A percentile compares a stretch with the other conserved stretches of the same genome.
Evolutionary conservation across 257 asterid genomes (phyloP).

Genomic region (Solanum medicagineum): DNA sequence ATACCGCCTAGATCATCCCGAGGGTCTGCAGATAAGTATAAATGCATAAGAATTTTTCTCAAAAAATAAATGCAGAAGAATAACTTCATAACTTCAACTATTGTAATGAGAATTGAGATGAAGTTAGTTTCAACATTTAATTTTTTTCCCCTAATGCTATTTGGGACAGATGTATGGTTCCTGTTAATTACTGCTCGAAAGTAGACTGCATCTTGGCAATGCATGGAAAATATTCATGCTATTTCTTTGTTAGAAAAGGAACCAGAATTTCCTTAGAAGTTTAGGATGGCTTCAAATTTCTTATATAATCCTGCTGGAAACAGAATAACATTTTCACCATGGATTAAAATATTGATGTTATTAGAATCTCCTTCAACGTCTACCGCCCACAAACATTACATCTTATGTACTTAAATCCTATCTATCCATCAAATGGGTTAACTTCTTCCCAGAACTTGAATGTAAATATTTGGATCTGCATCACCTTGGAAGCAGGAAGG

Average conservation of each 20-base stretch:
- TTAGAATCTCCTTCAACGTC: background rate
- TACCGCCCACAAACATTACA: background rate
- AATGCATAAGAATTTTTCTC: conserved; percentile 10
- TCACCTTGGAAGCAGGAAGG: background rate
- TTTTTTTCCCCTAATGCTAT: background rate
- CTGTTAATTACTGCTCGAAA: background rate
- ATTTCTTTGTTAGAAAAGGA: background rate
- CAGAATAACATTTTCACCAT: background rate
- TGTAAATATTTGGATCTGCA: background rate
- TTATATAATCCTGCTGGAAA: background rate
- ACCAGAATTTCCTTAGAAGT: background rate
- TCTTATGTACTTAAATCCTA: background rate
- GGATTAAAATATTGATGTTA: background rate
- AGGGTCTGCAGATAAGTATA: conserved; percentile 53
- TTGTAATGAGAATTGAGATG: background rate
- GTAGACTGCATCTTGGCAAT: background rate
- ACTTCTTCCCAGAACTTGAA: background rate
- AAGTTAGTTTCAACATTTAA: background rate
- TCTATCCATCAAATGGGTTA: background rate
- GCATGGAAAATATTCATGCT: background rate
- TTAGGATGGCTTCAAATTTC: background rate
- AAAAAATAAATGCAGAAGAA: conserved; percentile 16
- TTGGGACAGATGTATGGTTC: background rate
- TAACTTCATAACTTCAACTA: background rate
- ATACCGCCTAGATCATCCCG: conserved; percentile 95